phyloP scores from a whole-genome alignment of 2,329 filamentous ascomycete species.

The Hypomyces perniciosus region DNA sequence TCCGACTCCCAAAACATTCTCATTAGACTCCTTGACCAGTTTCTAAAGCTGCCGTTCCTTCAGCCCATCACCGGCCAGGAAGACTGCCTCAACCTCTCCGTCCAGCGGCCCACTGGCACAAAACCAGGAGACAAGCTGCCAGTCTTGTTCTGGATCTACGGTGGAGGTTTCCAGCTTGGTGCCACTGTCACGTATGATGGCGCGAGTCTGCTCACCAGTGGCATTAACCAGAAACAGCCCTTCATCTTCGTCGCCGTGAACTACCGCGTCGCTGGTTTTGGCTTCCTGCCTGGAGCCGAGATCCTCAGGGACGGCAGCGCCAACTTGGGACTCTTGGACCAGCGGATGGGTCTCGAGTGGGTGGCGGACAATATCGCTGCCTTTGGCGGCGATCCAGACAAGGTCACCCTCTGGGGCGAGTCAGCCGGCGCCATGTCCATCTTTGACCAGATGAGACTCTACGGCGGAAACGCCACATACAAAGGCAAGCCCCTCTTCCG shows the following conservation, averaged over 20 bases:
- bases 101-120: conserved; percentile 54
- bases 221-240: conserved; percentile 39
- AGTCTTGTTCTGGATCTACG: conserved; percentile 66
- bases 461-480: conserved; percentile 66
- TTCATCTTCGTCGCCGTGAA: conserved; percentile 73
- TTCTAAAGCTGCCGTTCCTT: conserved; percentile 53
- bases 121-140: conserved; percentile 52
- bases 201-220: conserved; percentile 38
- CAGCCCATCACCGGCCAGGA: conserved; percentile 51
- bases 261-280: conserved; percentile 70
- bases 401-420: conserved; percentile 76
- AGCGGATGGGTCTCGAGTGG: conserved; percentile 68
- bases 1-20: conserved; percentile 36
- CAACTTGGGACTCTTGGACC: conserved; percentile 68
- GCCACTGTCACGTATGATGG: conserved; percentile 48
- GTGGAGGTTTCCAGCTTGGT: conserved; percentile 57
- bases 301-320: conserved; percentile 59
- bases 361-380: conserved; percentile 68
- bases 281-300: conserved; percentile 65
- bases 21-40: conserved; percentile 39
- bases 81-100: conserved; percentile 58
- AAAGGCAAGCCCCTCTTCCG: conserved; percentile 71
- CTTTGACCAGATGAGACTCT: conserved; percentile 69
- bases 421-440: conserved; percentile 67
- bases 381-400: conserved; percentile 74